phyloP scores from a whole-genome alignment of 1,284 basidiomycete genomes.

The Vanrija humicola region DNA sequence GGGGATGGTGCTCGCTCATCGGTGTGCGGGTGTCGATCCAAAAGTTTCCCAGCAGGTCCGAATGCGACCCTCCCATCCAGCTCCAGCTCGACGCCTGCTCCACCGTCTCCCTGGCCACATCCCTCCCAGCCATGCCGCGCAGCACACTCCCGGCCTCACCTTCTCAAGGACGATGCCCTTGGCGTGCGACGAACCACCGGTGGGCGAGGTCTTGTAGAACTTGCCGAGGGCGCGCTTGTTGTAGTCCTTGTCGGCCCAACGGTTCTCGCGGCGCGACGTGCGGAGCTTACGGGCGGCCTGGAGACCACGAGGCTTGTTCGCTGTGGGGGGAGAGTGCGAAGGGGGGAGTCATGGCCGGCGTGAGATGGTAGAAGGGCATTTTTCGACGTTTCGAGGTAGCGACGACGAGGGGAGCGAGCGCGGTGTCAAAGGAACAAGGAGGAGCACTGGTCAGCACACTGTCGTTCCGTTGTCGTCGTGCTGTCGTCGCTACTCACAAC shows the following conservation, averaged over 20 bases:
- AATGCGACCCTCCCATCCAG: background rate
- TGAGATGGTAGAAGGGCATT: background rate
- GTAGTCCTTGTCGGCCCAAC: conserved; percentile 99
- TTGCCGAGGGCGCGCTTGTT: conserved; percentile 99
- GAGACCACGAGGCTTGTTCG: conserved; percentile 98
- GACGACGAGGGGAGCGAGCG: background rate
- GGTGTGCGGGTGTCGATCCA: too few relatives aligned
- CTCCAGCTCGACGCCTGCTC: background rate
- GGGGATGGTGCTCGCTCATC: background rate
- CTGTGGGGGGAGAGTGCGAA: conserved; percentile 22
- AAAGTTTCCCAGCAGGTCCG: conserved; percentile 56
- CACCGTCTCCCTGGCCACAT: too few relatives aligned
- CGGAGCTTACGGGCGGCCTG: conserved; percentile 99
- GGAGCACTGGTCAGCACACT: conserved; percentile 8
- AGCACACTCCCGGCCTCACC: conserved; percentile 40
- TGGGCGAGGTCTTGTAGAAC: conserved; percentile 99
- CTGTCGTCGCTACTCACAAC: conserved; percentile 40
- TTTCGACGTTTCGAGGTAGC: background rate
- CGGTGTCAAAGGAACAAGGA: background rate
- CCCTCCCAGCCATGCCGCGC: background rate
- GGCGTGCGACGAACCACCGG: conserved; percentile 98
- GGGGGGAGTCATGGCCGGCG: background rate
- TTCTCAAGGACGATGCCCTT: conserved; percentile 99
- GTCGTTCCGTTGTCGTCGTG: background rate
- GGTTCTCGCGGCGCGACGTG: conserved; percentile 89